A percentile compares a stretch with the other conserved stretches of the same genome.
Evolutionary conservation across 2,329 filamentous ascomycete genomes (phyloP).

Genomic region (Sarocladium kiliense): DNA sequence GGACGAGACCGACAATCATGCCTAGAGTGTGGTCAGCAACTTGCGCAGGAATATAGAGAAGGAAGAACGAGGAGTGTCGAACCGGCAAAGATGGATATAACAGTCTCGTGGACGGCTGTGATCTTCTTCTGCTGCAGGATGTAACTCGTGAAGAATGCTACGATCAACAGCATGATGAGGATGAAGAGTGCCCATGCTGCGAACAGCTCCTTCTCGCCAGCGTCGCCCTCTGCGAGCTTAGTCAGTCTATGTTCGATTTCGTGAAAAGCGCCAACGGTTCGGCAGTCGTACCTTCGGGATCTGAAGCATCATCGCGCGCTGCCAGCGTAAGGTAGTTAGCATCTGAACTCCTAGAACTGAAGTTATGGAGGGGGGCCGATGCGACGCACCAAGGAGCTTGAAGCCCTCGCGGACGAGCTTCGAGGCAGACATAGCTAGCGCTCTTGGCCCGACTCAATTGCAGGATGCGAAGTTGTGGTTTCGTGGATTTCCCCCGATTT

Average conservation of each 20-base stretch:
- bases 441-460: not conserved
- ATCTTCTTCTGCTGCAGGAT: constrained; percentile 95
- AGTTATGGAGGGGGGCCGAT: not conserved
- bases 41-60: not conserved
- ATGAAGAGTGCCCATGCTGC: constrained; percentile 98
- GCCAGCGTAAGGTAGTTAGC: not conserved
- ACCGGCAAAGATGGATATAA: constrained; percentile 97
- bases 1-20: constrained; percentile 89
- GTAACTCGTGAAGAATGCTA: constrained; percentile 95
- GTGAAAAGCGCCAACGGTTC: too few relatives aligned
- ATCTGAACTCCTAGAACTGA: not conserved
- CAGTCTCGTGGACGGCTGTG: constrained; percentile 95
- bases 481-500: not conserved
- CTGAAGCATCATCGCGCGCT: constrained; percentile 25
- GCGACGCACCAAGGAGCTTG: constrained; percentile 5
- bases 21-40: constrained; percentile 45
- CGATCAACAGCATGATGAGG: constrained; percentile 86
- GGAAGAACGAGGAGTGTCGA: not conserved
- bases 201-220: constrained; percentile 87
- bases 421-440: not conserved
- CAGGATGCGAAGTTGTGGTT: not conserved
- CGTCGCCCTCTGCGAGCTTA: constrained; percentile 58
- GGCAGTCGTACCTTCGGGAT: constrained; percentile 29
- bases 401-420: constrained; percentile 4
- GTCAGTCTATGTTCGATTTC: constrained; percentile 16